These are phyloP conservation scores for Eucalyptus tenuipes DNA, from an alignment of 345 rosid species.

Conservation along the genomic window DNA sequence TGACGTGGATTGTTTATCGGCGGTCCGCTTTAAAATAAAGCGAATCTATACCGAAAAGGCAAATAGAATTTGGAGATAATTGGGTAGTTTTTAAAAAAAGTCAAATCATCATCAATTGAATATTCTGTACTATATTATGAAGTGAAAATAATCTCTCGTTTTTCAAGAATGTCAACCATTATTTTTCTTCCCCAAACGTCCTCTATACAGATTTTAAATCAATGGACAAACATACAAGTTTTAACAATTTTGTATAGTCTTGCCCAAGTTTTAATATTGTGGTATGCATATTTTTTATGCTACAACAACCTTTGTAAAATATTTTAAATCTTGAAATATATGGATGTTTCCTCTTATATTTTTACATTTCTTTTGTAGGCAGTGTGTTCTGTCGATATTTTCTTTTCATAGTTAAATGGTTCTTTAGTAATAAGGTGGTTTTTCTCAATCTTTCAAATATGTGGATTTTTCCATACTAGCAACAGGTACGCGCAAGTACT, in stretches of 20 bases:
- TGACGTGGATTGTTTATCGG: not conserved
- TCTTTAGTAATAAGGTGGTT: not conserved
- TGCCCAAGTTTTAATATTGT: rapidly evolving
- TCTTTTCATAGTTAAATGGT: not conserved
- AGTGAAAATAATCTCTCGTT: not conserved
- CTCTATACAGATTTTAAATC: not conserved
- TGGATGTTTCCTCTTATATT: not conserved
- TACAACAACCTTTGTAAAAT: not conserved
- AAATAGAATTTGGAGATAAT: not conserved
- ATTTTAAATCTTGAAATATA: not conserved
- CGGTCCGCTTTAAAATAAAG: not conserved
- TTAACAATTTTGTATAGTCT: not conserved
- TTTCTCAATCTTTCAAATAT: not conserved
- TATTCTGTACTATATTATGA: not conserved
- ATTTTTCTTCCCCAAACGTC: not conserved
- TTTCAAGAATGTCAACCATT: not conserved
- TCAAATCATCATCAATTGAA: not conserved
- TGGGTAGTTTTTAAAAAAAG: not conserved
- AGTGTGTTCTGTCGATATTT: rapidly evolving
- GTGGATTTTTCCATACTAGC: not conserved
- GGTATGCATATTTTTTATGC: not conserved
- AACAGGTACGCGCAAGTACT: rapidly evolving
- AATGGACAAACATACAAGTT: not conserved
- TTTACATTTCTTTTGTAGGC: not conserved
- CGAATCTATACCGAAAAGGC: not conserved